Percentiles rank a stretch among this genome's conserved stretches.
Evolutionary conservation across 208 protist genomes (phyloP).

Genomic region (Acanthamoeba lenticulata): DNA sequence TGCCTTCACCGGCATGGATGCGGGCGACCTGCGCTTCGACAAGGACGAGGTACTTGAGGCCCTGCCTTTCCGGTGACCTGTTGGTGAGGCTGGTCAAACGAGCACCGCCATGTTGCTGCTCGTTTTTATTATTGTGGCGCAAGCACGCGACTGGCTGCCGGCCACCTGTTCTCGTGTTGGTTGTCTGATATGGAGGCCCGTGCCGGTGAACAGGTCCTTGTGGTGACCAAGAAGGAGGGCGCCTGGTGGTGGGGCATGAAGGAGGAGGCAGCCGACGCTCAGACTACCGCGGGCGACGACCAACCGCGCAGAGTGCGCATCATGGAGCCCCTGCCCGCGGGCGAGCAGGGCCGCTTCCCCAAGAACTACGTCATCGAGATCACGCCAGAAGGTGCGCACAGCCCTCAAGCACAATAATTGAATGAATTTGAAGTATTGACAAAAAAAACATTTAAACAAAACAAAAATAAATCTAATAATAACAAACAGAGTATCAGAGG

Average conservation of each 20-base stretch:
- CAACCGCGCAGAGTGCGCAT: neutral
- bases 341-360: neutral
- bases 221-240: conserved; percentile 30
- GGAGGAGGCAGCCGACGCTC: neutral
- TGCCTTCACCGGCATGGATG: conserved; percentile 35
- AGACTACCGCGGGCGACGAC: neutral
- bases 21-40: conserved; percentile 27
- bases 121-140: too few species aligned
- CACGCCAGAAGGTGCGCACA: neutral
- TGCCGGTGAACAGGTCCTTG: neutral
- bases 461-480: too few species aligned
- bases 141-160: too few species aligned
- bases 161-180: neutral
- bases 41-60: neutral
- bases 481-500: neutral
- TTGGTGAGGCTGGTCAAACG: neutral
- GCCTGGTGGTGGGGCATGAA: conserved; percentile 41
- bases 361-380: conserved; percentile 44
- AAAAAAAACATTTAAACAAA: too few species aligned
- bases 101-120: neutral
- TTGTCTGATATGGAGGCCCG: neutral
- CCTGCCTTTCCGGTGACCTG: neutral
- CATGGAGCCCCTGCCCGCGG: neutral
- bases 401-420: too few species aligned
- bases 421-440: too few species aligned